Conservation (phyloP, 768 basidiomycete genomes). For the Coprinopsis sp. region DNA sequence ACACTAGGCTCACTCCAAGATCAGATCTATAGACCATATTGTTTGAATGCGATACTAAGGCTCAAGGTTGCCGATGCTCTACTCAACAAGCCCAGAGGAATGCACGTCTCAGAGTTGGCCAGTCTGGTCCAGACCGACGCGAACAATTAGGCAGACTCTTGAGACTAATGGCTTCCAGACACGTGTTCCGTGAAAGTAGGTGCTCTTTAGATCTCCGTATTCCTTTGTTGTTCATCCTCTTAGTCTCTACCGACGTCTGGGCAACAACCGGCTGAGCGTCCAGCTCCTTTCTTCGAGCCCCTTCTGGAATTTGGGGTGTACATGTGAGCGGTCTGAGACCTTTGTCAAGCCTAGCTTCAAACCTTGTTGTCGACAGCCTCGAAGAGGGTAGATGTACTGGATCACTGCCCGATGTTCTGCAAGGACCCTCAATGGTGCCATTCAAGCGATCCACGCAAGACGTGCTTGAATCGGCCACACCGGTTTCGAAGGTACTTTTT, state of each 20-base stretch:
- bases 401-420: slow-evolving; percentile 29
- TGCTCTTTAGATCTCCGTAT: not conserved
- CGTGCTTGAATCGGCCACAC: slow-evolving; percentile 23
- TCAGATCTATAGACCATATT: slow-evolving; percentile 24
- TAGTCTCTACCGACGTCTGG: slow-evolving; percentile 30
- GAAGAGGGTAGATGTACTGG: slow-evolving; percentile 21
- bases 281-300: slow-evolving; percentile 23
- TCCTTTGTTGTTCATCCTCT: not conserved
- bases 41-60: slow-evolving; percentile 25
- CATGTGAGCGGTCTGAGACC: not conserved
- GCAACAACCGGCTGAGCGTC: slow-evolving; percentile 34
- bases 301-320: slow-evolving; percentile 19
- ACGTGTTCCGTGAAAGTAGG: slow-evolving; percentile 35
- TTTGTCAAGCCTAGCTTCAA: not conserved
- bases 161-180: slow-evolving; percentile 30
- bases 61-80: slow-evolving; percentile 32
- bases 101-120: slow-evolving; percentile 26
- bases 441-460: slow-evolving; percentile 20
- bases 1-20: too few species aligned
- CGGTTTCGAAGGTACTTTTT: slow-evolving; percentile 17
- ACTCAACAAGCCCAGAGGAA: slow-evolving; percentile 24
- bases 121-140: slow-evolving; percentile 21
- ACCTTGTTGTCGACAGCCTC: slow-evolving; percentile 7
- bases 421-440: slow-evolving; percentile 29
- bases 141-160: slow-evolving; percentile 31